Evolutionary conservation across 768 basidiomycete species (phyloP).

Genomic region (Cyclocybe aegerita): DNA sequence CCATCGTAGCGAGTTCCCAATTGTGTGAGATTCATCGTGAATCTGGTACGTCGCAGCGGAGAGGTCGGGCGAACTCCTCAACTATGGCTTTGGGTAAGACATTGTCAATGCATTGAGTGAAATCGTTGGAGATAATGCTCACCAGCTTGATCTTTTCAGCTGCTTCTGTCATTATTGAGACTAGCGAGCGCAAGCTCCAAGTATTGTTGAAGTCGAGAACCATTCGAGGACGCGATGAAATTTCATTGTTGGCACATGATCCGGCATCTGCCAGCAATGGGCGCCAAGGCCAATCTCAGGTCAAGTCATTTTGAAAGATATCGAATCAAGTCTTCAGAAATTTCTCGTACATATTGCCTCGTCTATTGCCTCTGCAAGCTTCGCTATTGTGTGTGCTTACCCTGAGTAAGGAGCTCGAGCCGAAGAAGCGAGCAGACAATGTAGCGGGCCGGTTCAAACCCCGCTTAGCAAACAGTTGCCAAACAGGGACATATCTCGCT

Average conservation of each 20-base stretch:
- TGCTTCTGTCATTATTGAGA: conserved; percentile 32
- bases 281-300: background rate
- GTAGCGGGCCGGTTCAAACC: conserved; percentile 8
- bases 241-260: conserved; percentile 8
- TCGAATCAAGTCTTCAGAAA: too few relatives aligned
- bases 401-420: background rate
- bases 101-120: conserved; percentile 13
- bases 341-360: too few relatives aligned
- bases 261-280: background rate
- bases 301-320: too few relatives aligned
- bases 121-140: conserved; percentile 8
- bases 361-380: too few relatives aligned
- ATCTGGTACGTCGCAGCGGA: conserved; percentile 92
- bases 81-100: conserved; percentile 43
- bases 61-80: conserved; percentile 83
- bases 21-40: conserved; percentile 91
- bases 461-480: conserved; percentile 13
- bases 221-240: background rate
- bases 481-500: background rate
- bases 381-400: background rate
- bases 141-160: conserved; percentile 43
- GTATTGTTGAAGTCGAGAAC: background rate
- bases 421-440: conserved; percentile 7
- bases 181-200: too few relatives aligned
- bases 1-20: conserved; percentile 94